A percentile compares a stretch with the other conserved stretches of the same genome.
Conservation (phyloP, 73 alveolate genomes). For the Paramecium sonneborni region DNA sequence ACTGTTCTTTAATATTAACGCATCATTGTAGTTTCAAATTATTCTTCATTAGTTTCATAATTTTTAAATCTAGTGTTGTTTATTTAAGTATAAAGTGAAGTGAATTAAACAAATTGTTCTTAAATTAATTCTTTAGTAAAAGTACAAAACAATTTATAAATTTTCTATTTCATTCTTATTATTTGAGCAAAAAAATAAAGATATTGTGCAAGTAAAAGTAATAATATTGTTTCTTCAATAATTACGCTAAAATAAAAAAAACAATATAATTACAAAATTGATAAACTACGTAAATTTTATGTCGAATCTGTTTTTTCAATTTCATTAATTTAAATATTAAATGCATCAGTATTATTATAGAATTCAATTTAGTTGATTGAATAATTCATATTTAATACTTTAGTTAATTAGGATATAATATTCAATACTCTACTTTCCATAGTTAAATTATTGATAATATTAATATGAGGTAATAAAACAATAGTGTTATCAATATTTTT, state of each 20-base stretch:
- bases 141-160: constrained; percentile 20
- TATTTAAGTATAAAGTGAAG: not conserved
- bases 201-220: not conserved
- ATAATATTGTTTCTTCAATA: not conserved
- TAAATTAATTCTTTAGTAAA: not conserved
- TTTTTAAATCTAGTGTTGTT: not conserved
- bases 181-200: not conserved
- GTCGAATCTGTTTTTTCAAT: not conserved
- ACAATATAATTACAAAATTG: not conserved
- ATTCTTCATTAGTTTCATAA: constrained; percentile 45
- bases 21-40: constrained; percentile 45
- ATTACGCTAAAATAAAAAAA: not conserved
- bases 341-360: not conserved
- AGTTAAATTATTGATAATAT: not conserved
- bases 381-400: not conserved
- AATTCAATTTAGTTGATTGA: not conserved
- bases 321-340: not conserved
- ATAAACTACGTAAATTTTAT: not conserved
- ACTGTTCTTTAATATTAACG: not conserved
- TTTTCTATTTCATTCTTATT: not conserved
- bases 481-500: not conserved
- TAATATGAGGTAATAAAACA: not conserved
- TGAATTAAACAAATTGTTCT: not conserved
- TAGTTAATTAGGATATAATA: not conserved
- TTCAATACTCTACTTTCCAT: not conserved